Conservation (phyloP, 805 yeast genomes). For the Yarrowia sp. region DNA sequence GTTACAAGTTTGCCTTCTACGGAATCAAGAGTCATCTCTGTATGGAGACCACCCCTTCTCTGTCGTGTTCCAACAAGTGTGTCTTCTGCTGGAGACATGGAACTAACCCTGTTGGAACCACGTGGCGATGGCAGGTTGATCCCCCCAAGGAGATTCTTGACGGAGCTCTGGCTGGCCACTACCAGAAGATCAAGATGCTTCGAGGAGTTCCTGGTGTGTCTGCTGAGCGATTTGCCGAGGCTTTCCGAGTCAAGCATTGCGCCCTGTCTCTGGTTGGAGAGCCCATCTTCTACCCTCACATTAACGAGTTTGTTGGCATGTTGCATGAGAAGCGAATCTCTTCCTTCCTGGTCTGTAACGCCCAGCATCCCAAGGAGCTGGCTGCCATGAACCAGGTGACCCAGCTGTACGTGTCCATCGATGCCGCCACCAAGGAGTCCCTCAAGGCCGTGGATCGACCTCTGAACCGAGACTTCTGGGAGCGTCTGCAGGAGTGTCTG, state of each 20-base stretch:
- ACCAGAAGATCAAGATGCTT: constrained; percentile 88
- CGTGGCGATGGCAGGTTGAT: constrained; percentile 96
- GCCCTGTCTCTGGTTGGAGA: constrained; percentile 92
- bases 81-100: constrained; percentile 98
- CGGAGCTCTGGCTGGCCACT: constrained; percentile 87
- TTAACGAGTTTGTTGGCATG: constrained; percentile 77
- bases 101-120: constrained; percentile 92
- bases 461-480: constrained; percentile 88
- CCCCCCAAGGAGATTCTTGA: constrained; percentile 77
- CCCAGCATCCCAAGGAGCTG: constrained; percentile 89
- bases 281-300: constrained; percentile 90
- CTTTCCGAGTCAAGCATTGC: constrained; percentile 84
- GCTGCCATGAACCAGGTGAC: constrained; percentile 70
- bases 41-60: constrained; percentile 93
- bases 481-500: constrained; percentile 72
- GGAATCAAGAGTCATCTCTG: constrained; percentile 88
- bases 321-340: constrained; percentile 78
- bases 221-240: constrained; percentile 85
- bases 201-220: constrained; percentile 94
- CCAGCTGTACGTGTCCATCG: constrained; percentile 87
- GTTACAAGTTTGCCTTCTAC: constrained; percentile 88
- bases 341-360: constrained; percentile 87
- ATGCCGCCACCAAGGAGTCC: constrained; percentile 82
- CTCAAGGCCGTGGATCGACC: constrained; percentile 86
- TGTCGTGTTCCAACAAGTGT: constrained; percentile 92